Percentiles rank a stretch among this genome's conserved stretches.
Conservation (phyloP, 2,329 filamentous ascomycete species). For the Zasmidium angulare region DNA sequence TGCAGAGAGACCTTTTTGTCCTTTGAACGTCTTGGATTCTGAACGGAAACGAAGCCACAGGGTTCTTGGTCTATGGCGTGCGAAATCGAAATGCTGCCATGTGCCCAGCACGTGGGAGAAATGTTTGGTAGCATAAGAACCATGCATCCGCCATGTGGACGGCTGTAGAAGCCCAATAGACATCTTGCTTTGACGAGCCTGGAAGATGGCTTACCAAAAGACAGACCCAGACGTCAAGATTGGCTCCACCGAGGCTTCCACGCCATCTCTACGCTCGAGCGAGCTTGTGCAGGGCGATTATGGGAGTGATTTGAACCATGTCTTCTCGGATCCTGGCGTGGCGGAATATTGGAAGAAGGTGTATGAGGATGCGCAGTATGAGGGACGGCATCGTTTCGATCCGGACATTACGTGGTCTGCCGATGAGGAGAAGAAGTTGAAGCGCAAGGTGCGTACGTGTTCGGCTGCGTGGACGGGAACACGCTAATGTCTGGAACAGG, state of each 20-base stretch:
- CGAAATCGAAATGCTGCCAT: neutral
- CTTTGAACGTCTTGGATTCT: neutral
- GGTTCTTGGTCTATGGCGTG: neutral
- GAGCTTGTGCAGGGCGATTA: conserved; percentile 20
- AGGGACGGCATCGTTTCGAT: conserved; percentile 51
- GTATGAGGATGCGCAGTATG: conserved; percentile 56
- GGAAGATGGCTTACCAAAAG: neutral
- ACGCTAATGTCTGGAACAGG: conserved; percentile 5
- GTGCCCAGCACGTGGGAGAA: neutral
- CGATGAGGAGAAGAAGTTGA: conserved; percentile 43
- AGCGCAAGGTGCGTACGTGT: conserved; percentile 14
- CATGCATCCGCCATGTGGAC: too few relatives aligned
- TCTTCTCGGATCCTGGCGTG: conserved; percentile 52
- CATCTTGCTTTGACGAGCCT: neutral
- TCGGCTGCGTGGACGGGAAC: neutral
- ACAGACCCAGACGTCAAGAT: neutral
- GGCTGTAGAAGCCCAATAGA: neutral
- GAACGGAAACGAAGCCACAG: neutral
- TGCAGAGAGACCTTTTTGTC: neutral
- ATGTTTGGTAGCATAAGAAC: too few relatives aligned
- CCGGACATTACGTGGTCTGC: conserved; percentile 46
- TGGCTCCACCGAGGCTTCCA: neutral
- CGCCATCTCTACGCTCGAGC: conserved; percentile 6
- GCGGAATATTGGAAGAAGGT: conserved; percentile 55
- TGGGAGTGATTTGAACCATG: conserved; percentile 19